A percentile compares a stretch with the other conserved stretches of the same genome.
phyloP scores from a whole-genome alignment of 2,329 filamentous ascomycete species.

The Gnomoniopsis sp. region DNA sequence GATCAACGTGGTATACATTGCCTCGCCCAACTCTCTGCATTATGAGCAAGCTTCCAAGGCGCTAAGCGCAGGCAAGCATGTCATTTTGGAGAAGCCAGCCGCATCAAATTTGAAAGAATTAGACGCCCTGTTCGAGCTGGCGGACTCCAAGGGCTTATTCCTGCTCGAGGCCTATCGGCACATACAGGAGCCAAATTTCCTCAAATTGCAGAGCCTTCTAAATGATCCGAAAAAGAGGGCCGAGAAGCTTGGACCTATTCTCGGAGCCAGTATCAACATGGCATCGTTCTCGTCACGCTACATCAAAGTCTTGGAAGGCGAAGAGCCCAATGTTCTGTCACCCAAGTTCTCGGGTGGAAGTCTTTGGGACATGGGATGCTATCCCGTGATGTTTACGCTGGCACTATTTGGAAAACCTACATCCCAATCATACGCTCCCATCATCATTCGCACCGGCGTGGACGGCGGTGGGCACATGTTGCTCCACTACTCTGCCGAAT shows the following conservation, averaged over 20 bases:
- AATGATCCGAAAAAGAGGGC: conserved; percentile 4
- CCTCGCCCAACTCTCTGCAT: conserved; percentile 47
- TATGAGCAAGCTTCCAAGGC: conserved; percentile 42
- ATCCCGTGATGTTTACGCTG: conserved; percentile 13
- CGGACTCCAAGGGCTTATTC: conserved; percentile 15
- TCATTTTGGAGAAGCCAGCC: conserved; percentile 53
- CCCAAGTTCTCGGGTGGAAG: conserved; percentile 13
- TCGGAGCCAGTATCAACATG: conserved; percentile 15
- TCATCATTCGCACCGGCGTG: conserved; percentile 16
- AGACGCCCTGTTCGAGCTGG: conserved; percentile 42
- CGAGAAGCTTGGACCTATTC: conserved; percentile 13
- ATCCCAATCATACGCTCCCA: conserved; percentile 12
- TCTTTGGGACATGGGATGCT: conserved; percentile 18
- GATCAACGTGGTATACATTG: conserved; percentile 33
- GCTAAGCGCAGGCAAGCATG: conserved; percentile 50
- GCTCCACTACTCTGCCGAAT: conserved; percentile 4
- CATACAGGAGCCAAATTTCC: conserved; percentile 17
- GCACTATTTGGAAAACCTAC: conserved; percentile 14
- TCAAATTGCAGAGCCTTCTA: conserved; percentile 12
- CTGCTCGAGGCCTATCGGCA: conserved; percentile 19
- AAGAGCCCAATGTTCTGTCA: conserved; percentile 18
- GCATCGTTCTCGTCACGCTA: conserved; percentile 13
- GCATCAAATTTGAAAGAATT: conserved; percentile 46
- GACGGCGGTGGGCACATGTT: conserved; percentile 16
- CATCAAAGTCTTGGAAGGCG: conserved; percentile 13